Evolutionary conservation across 1,284 basidiomycete genomes (phyloP).

Genomic region (Chalciporus sp.): DNA sequence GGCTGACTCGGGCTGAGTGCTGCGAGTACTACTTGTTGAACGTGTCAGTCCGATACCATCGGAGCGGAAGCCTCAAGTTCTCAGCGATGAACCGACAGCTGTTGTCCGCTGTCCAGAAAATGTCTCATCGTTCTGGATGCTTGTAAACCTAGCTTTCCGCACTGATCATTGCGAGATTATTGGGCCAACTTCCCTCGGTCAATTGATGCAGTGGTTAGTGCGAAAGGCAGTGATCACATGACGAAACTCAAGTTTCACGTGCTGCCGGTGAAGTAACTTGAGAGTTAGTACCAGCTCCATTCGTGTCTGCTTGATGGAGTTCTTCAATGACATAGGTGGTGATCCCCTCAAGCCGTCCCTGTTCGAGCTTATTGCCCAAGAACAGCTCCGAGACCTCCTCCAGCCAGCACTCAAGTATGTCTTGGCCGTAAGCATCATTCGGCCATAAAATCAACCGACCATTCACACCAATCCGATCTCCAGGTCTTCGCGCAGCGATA

Average conservation of each 20-base stretch:
- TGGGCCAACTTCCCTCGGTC: not conserved
- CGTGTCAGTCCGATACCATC: too few relatives aligned
- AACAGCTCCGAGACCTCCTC: conserved; percentile 89
- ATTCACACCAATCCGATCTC: conserved; percentile 4
- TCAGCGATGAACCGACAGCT: too few relatives aligned
- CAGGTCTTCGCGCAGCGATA: conserved; percentile 96
- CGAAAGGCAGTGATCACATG: conserved; percentile 27
- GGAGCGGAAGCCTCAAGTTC: too few relatives aligned
- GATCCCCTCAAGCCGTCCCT: conserved; percentile 85
- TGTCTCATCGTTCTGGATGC: too few relatives aligned
- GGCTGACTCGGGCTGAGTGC: too few relatives aligned
- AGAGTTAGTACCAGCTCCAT: too few relatives aligned
- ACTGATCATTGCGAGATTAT: too few relatives aligned
- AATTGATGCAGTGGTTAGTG: too few relatives aligned
- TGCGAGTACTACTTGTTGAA: not conserved
- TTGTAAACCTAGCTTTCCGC: too few relatives aligned
- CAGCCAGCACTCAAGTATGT: conserved; percentile 97
- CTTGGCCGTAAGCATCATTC: conserved; percentile 65
- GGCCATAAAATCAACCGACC: not conserved
- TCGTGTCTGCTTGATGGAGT: conserved; percentile 60
- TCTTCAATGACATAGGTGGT: conserved; percentile 72
- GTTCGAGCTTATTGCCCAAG: conserved; percentile 95
- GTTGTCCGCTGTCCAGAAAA: too few relatives aligned
- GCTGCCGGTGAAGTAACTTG: too few relatives aligned
- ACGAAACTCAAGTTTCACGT: conserved; percentile 33